Base-by-base conservation (phyloP, 441 rosid genomes). In the Syzygium malaccense region DNA sequence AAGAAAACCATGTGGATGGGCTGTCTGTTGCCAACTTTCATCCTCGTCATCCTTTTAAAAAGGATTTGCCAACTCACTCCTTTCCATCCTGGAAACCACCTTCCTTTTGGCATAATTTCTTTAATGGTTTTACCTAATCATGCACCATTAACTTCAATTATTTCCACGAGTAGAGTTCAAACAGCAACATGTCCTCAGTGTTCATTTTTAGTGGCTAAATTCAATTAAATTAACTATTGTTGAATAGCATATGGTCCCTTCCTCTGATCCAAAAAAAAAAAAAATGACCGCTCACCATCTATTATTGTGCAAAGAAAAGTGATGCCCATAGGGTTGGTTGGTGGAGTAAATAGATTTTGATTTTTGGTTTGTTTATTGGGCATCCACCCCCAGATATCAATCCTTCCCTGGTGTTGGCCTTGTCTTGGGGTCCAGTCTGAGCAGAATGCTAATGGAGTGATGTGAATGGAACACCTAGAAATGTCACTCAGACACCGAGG, bases 41-140 rank as follows among this genome's bases (percentile, higher is more conserved):
- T 75, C 83, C 83, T 41, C 26, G n/a, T 41, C 20, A 19, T 71
- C 84, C 88, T 91, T 86, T 88, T 79, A 68, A 90, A 89, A 90
- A 88, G 88, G 90, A 68, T 68, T 90, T 90, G 91, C 94, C 94
- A 94, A 91, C 95, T 93, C 94, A 90, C 89, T 54, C 48, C 86
- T 92, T 90, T 64, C 94, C 92, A 49, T 32, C 79, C 87, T 89
- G 64, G 78, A 86, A 93, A 93, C 93, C 93, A 91, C 33, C 93
- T 78, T 37, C 68, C 54, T 86, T 87, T 85, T 14, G 88, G 89
- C 55, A 89, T 91, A 86, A 41, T 14, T 41, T 41, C 10, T 75
- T 41, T 75, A 23, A 23, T 75, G 51, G 25, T 41, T 51, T 13
- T 75, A 75, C n/a, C 83, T 20, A 75, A 75, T 23, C 10, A 23